phyloP scores from a whole-genome alignment of 1,284 basidiomycete species.

The Tausonia pullulans region DNA sequence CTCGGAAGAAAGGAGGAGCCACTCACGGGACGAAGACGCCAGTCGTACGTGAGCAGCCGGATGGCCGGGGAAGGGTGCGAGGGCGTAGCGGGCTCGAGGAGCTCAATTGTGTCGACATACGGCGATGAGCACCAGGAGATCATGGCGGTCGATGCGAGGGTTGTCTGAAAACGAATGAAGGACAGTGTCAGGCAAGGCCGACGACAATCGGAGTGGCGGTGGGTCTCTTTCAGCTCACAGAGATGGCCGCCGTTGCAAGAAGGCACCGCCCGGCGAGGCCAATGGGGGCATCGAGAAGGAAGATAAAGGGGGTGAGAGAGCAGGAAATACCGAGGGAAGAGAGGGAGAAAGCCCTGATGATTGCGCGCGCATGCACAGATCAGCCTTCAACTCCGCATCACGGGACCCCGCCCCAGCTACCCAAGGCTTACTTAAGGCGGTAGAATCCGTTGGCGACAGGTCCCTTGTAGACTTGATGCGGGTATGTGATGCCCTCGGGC shows the following conservation, averaged over 20 bases:
- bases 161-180: neutral
- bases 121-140: conserved; percentile 14
- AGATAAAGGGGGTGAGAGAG: conserved; percentile 14
- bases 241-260: conserved; percentile 13
- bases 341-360: conserved; percentile 13
- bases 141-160: conserved; percentile 12
- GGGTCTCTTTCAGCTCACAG: neutral
- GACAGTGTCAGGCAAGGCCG: too few relatives aligned
- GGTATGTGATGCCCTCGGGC: too few relatives aligned
- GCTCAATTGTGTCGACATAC: conserved; percentile 13
- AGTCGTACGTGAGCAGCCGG: conserved; percentile 12
- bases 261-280: conserved; percentile 8
- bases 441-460: too few relatives aligned
- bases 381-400: too few relatives aligned
- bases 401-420: too few relatives aligned
- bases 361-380: too few relatives aligned
- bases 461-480: too few relatives aligned
- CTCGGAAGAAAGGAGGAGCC: neutral
- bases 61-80: conserved; percentile 10
- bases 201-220: neutral
- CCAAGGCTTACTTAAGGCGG: too few relatives aligned
- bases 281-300: conserved; percentile 14
- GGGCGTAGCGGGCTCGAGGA: conserved; percentile 11
- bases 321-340: conserved; percentile 6
- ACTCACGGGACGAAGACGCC: conserved; percentile 6